Evolutionary conservation across 1,139 yeast species (phyloP).

Genomic region (Kurtzmaniella quercitrusa): DNA sequence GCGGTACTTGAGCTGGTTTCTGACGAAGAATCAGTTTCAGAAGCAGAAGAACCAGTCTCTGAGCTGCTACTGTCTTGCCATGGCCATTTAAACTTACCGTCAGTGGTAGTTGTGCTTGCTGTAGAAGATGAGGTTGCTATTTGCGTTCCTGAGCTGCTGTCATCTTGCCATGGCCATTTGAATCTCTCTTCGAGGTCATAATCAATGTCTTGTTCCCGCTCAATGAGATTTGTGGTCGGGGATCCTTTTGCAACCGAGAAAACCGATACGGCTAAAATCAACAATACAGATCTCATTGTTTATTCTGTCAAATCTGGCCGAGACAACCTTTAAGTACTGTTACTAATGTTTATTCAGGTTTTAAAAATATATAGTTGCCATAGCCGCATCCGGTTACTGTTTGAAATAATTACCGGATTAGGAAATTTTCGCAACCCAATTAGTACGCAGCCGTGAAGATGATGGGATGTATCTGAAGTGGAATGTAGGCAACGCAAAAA

Average conservation of each 20-base stretch:
- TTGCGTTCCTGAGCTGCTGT: background rate
- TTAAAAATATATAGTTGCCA: background rate
- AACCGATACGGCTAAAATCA: background rate
- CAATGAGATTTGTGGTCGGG: background rate
- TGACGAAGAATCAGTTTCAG: background rate
- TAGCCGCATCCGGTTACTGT: background rate
- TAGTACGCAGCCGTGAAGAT: background rate
- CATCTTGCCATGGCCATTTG: slow-evolving; percentile 17
- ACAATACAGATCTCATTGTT: background rate
- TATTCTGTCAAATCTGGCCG: background rate
- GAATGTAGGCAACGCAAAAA: too few species aligned
- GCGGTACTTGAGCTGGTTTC: background rate
- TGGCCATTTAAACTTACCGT: background rate
- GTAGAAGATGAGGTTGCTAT: too few species aligned
- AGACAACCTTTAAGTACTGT: too few species aligned
- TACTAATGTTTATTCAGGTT: too few species aligned
- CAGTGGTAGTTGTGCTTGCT: background rate
- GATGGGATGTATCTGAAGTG: background rate
- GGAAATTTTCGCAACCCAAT: background rate
- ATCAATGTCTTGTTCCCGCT: background rate
- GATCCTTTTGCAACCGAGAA: background rate
- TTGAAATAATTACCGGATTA: background rate
- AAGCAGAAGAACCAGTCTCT: background rate
- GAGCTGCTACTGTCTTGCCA: background rate
- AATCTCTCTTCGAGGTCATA: slow-evolving; percentile 2